Evolutionary conservation across 176 grass and related monocot species (phyloP), one percentile per base, ranked within the genome.

Genomic region (Oryza nivara): DNA sequence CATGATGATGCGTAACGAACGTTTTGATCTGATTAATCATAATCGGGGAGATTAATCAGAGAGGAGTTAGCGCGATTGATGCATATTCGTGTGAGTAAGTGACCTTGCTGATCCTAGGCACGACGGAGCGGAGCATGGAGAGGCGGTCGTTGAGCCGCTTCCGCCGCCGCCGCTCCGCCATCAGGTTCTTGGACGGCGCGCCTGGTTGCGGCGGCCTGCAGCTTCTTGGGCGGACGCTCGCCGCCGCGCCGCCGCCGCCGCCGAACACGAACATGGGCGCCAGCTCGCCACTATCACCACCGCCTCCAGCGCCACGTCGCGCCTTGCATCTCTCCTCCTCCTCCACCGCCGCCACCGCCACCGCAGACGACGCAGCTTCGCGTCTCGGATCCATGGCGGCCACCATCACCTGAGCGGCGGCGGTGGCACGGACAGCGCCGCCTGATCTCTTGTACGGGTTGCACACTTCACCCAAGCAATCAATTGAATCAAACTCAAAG

Each of bases 41-140:
- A 5, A 43, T 38, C 16, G 17, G 6, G 20, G 15, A 20, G 15
- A 26, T 20, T 20, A 58, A 58, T 20, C 17, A 20, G 52, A 0
- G 52, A 20, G 15, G 12, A 16, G 6, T 6, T 56, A 56, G 17
- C 0, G 52, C 22, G n/a, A 30, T 67, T 8, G 52, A 58, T 26
- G 26, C 26, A 26, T 26, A 26, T 26, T 26, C 26, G 26, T 26
- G 1, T 26, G 26, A 26, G 26, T 26, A 26, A 26, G 30, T 77
- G 83, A 92, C 88, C 88, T 86, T 91, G 82, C 88, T 93, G 49
- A 93, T 93, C 68, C 88, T 93, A 41, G 92, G 92, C 43, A 93
- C 92, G 74, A 93, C 86, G 68, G 92, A 93, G 51, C 88, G 79
- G 43, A 93, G 92, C 92, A 93, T 88, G 58, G 92, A 90, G 66